These are phyloP conservation scores for Trichoderma reesei DNA, from an alignment of 495 filamentous ascomycete species.

Conservation along the genomic window DNA sequence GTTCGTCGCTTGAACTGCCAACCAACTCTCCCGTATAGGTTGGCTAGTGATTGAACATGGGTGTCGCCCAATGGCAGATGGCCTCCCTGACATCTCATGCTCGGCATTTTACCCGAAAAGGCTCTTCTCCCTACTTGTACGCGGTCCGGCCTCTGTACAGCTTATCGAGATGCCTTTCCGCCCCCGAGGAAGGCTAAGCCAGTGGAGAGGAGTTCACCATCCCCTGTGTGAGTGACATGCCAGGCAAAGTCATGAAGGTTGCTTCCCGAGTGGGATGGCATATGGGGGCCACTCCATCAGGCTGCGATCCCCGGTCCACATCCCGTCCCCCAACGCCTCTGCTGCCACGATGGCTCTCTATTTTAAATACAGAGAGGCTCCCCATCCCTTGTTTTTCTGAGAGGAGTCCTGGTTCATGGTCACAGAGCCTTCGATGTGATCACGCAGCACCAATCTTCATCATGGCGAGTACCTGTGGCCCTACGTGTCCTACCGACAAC, in stretches of 20 bases:
- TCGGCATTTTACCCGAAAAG: background rate
- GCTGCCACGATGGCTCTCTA: background rate
- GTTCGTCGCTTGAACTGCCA: background rate
- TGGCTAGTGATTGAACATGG: background rate
- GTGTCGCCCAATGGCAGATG: background rate
- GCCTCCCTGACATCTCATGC: background rate
- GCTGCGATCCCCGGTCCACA: background rate
- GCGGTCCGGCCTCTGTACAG: no score
- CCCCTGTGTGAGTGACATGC: background rate
- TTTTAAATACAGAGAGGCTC: background rate
- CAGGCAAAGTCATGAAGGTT: background rate
- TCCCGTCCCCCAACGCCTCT: background rate
- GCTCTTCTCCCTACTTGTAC: background rate
- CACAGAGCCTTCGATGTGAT: background rate
- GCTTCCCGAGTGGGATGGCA: background rate
- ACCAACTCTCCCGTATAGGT: background rate
- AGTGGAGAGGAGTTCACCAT: background rate
- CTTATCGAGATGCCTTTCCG: background rate
- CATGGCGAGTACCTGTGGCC: slow-evolving; percentile 13
- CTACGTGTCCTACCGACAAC: slow-evolving; percentile 16
- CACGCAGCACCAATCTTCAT: background rate
- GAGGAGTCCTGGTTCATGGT: background rate
- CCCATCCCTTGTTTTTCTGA: background rate
- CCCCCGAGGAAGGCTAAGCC: background rate
- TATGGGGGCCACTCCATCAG: background rate